Evolutionary conservation across 352 stramenopile genomes (phyloP).

Genomic region (Peronospora destructor): DNA sequence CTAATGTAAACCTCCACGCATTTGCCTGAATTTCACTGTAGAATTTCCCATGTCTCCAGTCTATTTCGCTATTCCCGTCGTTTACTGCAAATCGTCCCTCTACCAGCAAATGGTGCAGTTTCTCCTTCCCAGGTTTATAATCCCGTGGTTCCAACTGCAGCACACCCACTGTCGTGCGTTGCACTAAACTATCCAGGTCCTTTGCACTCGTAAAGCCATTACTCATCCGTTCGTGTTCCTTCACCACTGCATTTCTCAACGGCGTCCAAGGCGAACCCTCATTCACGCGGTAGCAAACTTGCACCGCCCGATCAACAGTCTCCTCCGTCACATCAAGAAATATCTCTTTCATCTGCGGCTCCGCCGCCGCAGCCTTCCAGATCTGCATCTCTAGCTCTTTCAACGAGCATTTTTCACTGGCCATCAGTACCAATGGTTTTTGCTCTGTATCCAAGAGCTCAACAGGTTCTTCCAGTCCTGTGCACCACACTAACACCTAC

Average conservation of each 20-base stretch:
- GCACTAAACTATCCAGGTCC: conserved; percentile 11
- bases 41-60: conserved; percentile 54
- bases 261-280: conserved; percentile 38
- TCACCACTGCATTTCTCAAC: conserved; percentile 27
- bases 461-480: conserved; percentile 18
- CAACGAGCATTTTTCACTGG: conserved; percentile 34
- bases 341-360: conserved; percentile 27
- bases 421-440: conserved; percentile 38
- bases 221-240: conserved; percentile 3
- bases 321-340: conserved; percentile 33
- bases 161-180: conserved; percentile 31
- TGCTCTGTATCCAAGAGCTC: conserved; percentile 29
- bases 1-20: conserved; percentile 53
- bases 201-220: conserved; percentile 16
- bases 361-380: conserved; percentile 25
- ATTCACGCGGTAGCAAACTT: conserved; percentile 43
- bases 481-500: conserved; percentile 27
- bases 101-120: conserved; percentile 57
- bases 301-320: conserved; percentile 29
- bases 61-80: conserved; percentile 3
- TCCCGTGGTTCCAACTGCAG: conserved; percentile 53
- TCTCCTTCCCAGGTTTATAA: conserved; percentile 47
- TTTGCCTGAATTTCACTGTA: conserved; percentile 57
- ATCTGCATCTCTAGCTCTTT: conserved; percentile 41
- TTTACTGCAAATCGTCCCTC: conserved; percentile 33